These are phyloP conservation scores for Lentinus tigrinus DNA, from an alignment of 768 basidiomycete species.

Conservation along the genomic window DNA sequence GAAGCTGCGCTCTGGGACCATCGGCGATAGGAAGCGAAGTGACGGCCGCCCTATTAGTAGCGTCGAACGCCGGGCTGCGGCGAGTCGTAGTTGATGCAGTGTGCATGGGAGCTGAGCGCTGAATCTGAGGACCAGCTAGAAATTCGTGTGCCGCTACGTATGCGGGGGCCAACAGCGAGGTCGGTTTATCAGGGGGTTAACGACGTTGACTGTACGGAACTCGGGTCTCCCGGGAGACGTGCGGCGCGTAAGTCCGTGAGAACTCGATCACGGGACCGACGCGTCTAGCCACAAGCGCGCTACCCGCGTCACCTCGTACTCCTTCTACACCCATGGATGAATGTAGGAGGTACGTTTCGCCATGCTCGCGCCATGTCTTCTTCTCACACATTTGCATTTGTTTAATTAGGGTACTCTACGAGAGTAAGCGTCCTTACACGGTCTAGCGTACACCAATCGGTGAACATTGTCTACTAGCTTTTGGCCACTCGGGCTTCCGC, in stretches of 20 bases:
- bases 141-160: no score
- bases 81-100: no score
- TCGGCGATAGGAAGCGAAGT: no score
- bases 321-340: not conserved
- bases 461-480: slow-evolving; percentile 44
- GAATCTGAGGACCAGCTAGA: no score
- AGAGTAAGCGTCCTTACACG: not conserved
- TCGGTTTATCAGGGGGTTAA: no score
- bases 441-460: not conserved
- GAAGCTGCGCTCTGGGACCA: no score
- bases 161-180: no score
- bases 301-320: not conserved
- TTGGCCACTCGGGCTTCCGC: slow-evolving; percentile 66
- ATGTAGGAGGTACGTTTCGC: not conserved
- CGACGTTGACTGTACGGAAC: no score
- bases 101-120: no score
- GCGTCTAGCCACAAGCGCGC: slow-evolving; percentile 14
- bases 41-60: no score
- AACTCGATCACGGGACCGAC: slow-evolving; percentile 11
- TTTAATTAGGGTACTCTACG: not conserved
- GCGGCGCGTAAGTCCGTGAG: slow-evolving; percentile 8
- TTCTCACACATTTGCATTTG: not conserved
- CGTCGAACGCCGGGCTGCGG: no score
- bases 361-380: not conserved
- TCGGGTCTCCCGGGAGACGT: no score